A percentile compares a stretch with the other conserved stretches of the same genome.
Evolutionary conservation across 139 green algal species (phyloP).

Genomic region (Parachlorella kessleri): DNA sequence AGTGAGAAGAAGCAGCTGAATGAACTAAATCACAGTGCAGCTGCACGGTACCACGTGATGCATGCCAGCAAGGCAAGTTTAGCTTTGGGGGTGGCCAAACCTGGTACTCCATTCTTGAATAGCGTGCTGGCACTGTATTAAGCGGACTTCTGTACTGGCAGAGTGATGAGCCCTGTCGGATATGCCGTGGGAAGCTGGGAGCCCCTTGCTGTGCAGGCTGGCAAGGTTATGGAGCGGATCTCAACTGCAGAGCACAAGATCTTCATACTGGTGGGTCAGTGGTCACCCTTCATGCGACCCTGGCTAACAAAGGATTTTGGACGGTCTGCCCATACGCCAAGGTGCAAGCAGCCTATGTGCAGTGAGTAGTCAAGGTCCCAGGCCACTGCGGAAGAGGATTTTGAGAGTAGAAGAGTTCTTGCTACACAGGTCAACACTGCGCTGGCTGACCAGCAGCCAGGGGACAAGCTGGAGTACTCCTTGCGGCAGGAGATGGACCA

Average conservation of each 20-base stretch:
- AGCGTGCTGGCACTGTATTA: too few relatives aligned
- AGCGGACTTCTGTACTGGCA: too few relatives aligned
- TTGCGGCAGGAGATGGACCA: conserved; percentile 62
- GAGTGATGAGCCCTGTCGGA: too few relatives aligned
- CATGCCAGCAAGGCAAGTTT: conserved; percentile 41
- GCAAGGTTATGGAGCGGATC: conserved; percentile 72
- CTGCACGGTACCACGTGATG: conserved; percentile 59
- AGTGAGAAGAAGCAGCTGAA: conserved; percentile 36
- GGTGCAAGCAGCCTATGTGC: too few relatives aligned
- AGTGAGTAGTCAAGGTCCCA: too few relatives aligned
- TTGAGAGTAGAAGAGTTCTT: not conserved
- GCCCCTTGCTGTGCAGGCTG: too few relatives aligned
- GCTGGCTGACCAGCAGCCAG: conserved; percentile 51
- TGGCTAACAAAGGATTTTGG: too few relatives aligned
- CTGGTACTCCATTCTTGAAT: too few relatives aligned
- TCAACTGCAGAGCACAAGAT: conserved; percentile 67
- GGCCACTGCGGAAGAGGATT: too few relatives aligned
- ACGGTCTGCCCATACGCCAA: too few relatives aligned
- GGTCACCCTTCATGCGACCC: not conserved
- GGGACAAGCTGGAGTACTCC: conserved; percentile 70
- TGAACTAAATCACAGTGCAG: not conserved
- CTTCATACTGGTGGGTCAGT: conserved; percentile 70
- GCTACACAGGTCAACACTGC: conserved; percentile 71
- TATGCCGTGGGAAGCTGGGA: too few relatives aligned
- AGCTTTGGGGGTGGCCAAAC: too few relatives aligned